Evolutionary conservation across 768 basidiomycete genomes (phyloP).

Genomic region (Auricularia sp.): DNA sequence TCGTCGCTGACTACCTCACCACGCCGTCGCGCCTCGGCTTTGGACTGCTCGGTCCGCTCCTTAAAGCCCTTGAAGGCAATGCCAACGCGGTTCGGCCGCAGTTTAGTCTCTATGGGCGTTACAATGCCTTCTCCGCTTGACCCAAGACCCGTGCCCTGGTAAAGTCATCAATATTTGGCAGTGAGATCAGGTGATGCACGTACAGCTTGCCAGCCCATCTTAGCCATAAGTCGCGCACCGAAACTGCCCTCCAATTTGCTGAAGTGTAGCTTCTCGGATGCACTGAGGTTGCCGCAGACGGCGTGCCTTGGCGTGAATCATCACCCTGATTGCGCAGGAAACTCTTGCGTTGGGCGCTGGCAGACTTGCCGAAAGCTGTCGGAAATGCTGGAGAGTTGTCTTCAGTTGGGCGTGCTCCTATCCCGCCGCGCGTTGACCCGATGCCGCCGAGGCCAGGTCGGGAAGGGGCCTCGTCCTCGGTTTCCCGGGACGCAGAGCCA

Average conservation of each 20-base stretch:
- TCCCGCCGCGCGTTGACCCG: background rate
- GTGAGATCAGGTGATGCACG: background rate
- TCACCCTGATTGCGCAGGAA: constrained; percentile 40
- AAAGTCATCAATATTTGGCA: background rate
- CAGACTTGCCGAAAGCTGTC: constrained; percentile 24
- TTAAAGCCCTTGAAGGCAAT: constrained; percentile 80
- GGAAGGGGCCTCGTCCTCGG: background rate
- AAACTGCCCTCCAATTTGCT: constrained; percentile 62
- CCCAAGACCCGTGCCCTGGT: constrained; percentile 57
- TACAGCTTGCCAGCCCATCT: constrained; percentile 90
- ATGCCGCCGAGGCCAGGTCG: background rate
- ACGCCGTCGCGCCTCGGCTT: constrained; percentile 58
- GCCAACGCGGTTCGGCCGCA: constrained; percentile 72
- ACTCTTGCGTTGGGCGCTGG: constrained; percentile 22
- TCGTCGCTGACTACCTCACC: constrained; percentile 67
- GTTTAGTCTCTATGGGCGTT: constrained; percentile 75
- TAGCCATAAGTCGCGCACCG: constrained; percentile 83
- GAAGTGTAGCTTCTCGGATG: constrained; percentile 72
- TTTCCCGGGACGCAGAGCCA: background rate
- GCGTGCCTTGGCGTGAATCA: constrained; percentile 25
- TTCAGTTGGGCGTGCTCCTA: constrained; percentile 5
- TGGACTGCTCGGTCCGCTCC: constrained; percentile 80
- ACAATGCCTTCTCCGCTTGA: constrained; percentile 69
- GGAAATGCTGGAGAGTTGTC: constrained; percentile 15
- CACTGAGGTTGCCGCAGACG: constrained; percentile 43